These are phyloP conservation scores for Cryptococcus floricola DNA, from an alignment of 1,284 basidiomycete genomes.

Conservation along the genomic window DNA sequence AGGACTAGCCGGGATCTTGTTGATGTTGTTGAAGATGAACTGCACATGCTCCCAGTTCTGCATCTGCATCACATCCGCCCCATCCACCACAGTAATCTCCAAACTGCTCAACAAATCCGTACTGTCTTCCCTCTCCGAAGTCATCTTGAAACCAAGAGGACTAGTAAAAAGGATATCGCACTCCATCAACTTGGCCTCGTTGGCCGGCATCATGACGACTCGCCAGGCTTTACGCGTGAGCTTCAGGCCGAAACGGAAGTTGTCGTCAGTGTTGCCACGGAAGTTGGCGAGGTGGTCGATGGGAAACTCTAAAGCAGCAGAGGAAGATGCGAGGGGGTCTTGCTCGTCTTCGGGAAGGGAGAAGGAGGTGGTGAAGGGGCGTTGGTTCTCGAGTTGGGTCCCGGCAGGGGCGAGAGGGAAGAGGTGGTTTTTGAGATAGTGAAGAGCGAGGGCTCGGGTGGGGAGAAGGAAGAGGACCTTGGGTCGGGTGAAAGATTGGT, in stretches of 20 bases:
- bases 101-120: conserved; percentile 90
- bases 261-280: conserved; percentile 95
- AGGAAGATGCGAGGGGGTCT: conserved; percentile 67
- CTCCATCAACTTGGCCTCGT: conserved; percentile 52
- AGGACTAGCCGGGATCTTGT: conserved; percentile 84
- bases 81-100: conserved; percentile 88
- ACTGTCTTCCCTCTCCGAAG: conserved; percentile 89
- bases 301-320: conserved; percentile 65
- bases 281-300: conserved; percentile 89
- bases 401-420: conserved; percentile 61
- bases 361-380: conserved; percentile 79
- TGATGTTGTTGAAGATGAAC: conserved; percentile 81
- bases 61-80: conserved; percentile 90
- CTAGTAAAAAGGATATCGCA: conserved; percentile 91
- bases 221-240: conserved; percentile 84
- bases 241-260: conserved; percentile 88
- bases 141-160: conserved; percentile 84
- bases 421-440: conserved; percentile 67
- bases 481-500: conserved; percentile 96
- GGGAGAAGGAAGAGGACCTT: conserved; percentile 88
- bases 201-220: conserved; percentile 63
- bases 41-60: conserved; percentile 99
- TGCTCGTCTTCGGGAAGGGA: conserved; percentile 67
- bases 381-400: conserved; percentile 76
- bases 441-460: conserved; percentile 81